Base-by-base conservation (phyloP, 2,329 filamentous ascomycete genomes). In the Fusarium poae region DNA sequence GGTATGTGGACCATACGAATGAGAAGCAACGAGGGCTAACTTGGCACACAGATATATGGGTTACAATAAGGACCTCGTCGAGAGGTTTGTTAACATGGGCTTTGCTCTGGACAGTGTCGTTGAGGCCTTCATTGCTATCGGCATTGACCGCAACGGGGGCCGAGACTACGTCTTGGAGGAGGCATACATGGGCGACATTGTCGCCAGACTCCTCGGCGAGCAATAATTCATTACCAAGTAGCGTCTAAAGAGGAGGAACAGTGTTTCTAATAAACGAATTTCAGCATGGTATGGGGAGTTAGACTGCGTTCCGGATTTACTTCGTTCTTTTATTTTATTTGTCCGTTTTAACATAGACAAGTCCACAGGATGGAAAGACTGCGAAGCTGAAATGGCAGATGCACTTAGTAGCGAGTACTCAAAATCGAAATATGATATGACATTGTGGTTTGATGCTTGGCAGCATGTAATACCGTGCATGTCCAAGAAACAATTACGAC, bases 31-130 rank as follows among this genome's bases (percentile, higher is more conserved):
- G 15, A 20, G 40, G 30, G 15, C 56, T 60, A 43, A 48, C 52
- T 15, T 1, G 13, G 12, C 15, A 12, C 20, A n/a, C 21, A 95
- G 92, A 66, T 97, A 97, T 76, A 87, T 91, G 68, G 95, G 96
- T 4, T 98, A 97, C 80, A 94, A 94, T 80, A 91, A 90, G 75
- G 86, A 91, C 32, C 84, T 97, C 40, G 88, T 98, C 68, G 89
- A 96, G 74, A 87, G 91, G 6, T 98, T 98, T 73, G 89, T 92
- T 18, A 87, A 84, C 73, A 98, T 98, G 95, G 95, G 95, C 13
- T 98, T 98, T 73, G 90, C 93, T 58, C 86, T 97, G 3, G 92
- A 94, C 49, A 85, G 87, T n/a, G 93, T 98, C 2, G 93, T 97
- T 0, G 87, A 91, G 12, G 92, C 93, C 1, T 97, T 97, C 75